Percentiles rank a stretch among this genome's conserved stretches.
These are phyloP conservation scores for Fraxinus sp. DNA, from an alignment of 305 asterid species.

Conservation along the genomic window DNA sequence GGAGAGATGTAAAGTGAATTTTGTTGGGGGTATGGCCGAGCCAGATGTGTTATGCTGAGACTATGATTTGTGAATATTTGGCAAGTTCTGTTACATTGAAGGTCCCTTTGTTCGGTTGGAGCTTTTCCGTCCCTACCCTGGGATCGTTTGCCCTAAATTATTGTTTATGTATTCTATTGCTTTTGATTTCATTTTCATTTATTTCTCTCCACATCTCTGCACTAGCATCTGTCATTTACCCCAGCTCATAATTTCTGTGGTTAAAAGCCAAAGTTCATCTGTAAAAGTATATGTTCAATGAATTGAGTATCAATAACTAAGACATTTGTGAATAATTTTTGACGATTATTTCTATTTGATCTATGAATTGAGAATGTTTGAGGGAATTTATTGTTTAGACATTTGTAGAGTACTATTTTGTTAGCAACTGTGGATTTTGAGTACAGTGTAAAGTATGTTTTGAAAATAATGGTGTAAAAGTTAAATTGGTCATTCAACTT, in stretches of 20 bases:
- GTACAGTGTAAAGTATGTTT: background rate
- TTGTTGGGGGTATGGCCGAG: slow-evolving; percentile 40
- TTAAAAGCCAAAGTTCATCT: background rate
- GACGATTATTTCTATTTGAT: background rate
- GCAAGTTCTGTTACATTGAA: background rate
- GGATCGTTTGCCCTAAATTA: background rate
- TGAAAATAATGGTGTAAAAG: background rate
- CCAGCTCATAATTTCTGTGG: background rate
- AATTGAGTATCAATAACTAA: background rate
- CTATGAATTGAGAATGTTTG: background rate
- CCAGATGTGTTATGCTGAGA: slow-evolving; percentile 36
- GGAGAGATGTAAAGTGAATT: slow-evolving; percentile 41
- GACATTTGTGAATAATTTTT: background rate
- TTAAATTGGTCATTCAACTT: background rate
- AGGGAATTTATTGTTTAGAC: background rate
- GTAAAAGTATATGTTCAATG: background rate
- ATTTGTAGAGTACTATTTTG: background rate
- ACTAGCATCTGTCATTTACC: background rate
- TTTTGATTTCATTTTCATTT: background rate
- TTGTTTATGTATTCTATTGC: background rate
- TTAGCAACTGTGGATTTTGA: background rate
- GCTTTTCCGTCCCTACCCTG: background rate
- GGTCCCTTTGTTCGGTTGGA: background rate
- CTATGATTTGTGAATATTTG: background rate
- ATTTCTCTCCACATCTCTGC: background rate